Base-by-base conservation (phyloP, 75 land plant genomes). In the Sequoiadendron giganteum region DNA sequence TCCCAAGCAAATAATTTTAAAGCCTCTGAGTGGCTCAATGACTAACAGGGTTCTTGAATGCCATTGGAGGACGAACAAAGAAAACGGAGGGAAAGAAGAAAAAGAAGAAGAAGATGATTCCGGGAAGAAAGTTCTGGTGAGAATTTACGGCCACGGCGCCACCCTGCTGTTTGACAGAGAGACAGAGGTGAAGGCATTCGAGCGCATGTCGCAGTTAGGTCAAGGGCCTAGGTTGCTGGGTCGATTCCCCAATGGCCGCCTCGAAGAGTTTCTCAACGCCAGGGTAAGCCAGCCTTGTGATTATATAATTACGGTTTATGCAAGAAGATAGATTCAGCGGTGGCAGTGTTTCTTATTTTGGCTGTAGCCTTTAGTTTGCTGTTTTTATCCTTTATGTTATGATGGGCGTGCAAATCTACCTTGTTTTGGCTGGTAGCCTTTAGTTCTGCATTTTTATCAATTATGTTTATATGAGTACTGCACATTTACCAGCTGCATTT, bases 21-120 rank as follows among this genome's bases (percentile, higher is more conserved):
- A 89, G 3, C 94, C 88, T 43, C 88, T 96, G 30, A 95, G 90
- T 82, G 99, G 99, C 25, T 98, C 99, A 14, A 96, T 97, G 99
- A 97, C 99, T 2, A 97, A 97, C 45, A 90, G 94, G 83, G 98
- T 97, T 36, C 95, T 89, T 77, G 92, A 96, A 87, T 94, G 97
- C 65, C 93, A 88, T 39, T 97, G 99, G 99, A 89, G 87, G 30
- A 38, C 88, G 28, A 73, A 86, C 47, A 48, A 77, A 30, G 91
- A 65, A 86, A 54, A 48, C 68, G 21, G 90, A 65, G n/a, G 90
- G 43, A 3, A 1, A 7, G 38, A 34, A 75, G 18, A n/a, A 78
- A 84, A 94, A 85, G 94, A 93, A 80, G 94, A 96, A 34, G 92
- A 65, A 1, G 70, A 65, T 5, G 90, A 7, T 43, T 38, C 52